Conservation (phyloP, 441 rosid species). For the Erodium texanum region DNA sequence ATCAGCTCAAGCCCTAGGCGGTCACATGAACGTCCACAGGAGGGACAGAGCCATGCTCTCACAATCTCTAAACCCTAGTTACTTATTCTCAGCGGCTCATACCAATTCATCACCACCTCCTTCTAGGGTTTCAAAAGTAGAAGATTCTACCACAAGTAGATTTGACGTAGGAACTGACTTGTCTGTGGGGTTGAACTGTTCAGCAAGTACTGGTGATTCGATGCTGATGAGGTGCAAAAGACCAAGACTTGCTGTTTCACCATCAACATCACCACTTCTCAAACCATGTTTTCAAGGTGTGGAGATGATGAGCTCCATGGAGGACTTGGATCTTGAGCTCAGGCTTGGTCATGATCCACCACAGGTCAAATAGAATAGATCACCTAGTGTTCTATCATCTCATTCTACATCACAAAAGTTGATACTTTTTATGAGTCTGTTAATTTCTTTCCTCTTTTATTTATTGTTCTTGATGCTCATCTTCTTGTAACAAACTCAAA, state of each 20-base stretch:
- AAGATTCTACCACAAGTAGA: conserved; percentile 17
- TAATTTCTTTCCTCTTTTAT: no score
- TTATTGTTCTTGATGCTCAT: no score
- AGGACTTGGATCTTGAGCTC: conserved; percentile 87
- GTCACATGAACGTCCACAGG: conserved; percentile 70
- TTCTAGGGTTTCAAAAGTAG: no score
- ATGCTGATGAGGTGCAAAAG: conserved; percentile 18
- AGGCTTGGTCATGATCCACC: conserved; percentile 57
- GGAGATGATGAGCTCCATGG: conserved; percentile 30
- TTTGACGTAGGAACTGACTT: conserved; percentile 28
- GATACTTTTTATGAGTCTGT: not conserved
- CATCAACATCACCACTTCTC: conserved; percentile 15
- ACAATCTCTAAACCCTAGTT: conserved; percentile 25
- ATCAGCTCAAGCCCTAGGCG: conserved; percentile 70
- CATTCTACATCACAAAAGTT: no score
- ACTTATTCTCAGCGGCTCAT: no score
- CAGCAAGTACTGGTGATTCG: no score
- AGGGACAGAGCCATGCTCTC: conserved; percentile 59
- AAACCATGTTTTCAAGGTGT: conserved; percentile 17
- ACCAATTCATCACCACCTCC: conserved; percentile 23
- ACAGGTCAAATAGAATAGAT: conserved; percentile 31
- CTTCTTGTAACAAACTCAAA: no score
- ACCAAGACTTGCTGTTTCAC: conserved; percentile 22
- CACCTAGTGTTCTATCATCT: no score
- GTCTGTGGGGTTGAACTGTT: conserved; percentile 32